Conservation (phyloP, 2,329 filamentous ascomycete genomes). For the Paraconiothyrium sp. region DNA sequence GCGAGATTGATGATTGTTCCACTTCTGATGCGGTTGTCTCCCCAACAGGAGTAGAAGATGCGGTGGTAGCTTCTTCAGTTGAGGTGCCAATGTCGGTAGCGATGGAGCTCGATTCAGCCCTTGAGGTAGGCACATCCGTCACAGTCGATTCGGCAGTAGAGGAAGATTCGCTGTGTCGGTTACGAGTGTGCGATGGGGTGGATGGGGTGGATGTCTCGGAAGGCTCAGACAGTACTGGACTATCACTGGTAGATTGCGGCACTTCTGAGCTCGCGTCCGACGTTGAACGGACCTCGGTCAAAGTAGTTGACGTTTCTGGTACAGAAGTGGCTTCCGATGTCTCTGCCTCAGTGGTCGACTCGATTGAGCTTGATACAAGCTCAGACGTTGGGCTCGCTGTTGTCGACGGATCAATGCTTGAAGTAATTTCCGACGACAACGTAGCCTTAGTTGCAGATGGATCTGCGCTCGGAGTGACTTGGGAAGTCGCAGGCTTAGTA, state of each 20-base stretch:
- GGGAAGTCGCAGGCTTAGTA: background rate
- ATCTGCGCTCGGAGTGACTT: background rate
- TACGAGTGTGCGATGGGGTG: conserved; percentile 4
- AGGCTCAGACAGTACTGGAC: background rate
- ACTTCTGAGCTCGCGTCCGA: conserved; percentile 7
- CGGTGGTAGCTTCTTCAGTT: background rate
- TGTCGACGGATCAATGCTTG: background rate
- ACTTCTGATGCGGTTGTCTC: background rate
- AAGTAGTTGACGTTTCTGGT: background rate
- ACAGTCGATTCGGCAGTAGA: background rate
- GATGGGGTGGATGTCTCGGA: conserved; percentile 3
- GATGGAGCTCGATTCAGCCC: background rate
- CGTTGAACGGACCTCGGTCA: background rate
- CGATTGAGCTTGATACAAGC: background rate
- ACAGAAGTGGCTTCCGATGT: background rate
- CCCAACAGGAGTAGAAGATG: background rate
- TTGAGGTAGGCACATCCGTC: background rate
- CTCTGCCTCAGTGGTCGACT: background rate
- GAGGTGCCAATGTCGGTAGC: background rate
- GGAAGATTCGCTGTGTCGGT: background rate
- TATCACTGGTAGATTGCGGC: background rate
- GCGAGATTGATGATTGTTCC: conserved; percentile 1
- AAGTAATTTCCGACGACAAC: background rate
- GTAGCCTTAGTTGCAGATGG: background rate
- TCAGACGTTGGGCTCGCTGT: background rate